A percentile compares a stretch with the other conserved stretches of the same genome.
phyloP scores from a whole-genome alignment of 2,329 filamentous ascomycete genomes.

The Ophiocordyceps camponoti-saundersi region DNA sequence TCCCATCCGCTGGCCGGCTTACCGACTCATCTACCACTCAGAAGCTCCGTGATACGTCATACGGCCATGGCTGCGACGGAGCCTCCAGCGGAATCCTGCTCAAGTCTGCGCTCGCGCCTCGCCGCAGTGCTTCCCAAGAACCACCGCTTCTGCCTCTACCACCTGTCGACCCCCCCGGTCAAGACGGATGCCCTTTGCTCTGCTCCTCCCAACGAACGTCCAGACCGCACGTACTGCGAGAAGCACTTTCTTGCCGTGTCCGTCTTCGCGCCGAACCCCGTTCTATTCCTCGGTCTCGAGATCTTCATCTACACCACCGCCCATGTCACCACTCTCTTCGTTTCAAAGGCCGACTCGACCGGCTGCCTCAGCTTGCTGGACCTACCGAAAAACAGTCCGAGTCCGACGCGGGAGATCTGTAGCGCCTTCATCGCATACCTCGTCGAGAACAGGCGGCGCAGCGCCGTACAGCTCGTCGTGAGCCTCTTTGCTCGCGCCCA shows the following conservation, averaged over 20 bases:
- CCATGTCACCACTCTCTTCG: slow-evolving; percentile 71
- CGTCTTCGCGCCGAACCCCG: slow-evolving; percentile 25
- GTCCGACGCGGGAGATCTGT: slow-evolving; percentile 58
- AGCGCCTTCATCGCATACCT: slow-evolving; percentile 63
- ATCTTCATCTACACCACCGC: slow-evolving; percentile 73
- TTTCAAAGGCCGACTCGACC: slow-evolving; percentile 94
- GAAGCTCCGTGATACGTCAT: too few species aligned
- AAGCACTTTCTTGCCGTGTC: slow-evolving; percentile 54
- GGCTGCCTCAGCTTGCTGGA: slow-evolving; percentile 60
- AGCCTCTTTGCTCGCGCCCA: slow-evolving; percentile 88
- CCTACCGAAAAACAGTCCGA: slow-evolving; percentile 44
- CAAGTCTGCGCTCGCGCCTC: not conserved
- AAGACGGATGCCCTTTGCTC: slow-evolving; percentile 62
- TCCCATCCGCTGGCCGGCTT: too few species aligned
- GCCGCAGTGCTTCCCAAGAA: slow-evolving; percentile 35
- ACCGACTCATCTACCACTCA: too few species aligned
- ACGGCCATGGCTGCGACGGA: not conserved
- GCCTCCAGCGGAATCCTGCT: not conserved
- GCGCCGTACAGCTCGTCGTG: slow-evolving; percentile 53
- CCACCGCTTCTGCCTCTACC: slow-evolving; percentile 53
- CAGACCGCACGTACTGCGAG: slow-evolving; percentile 71
- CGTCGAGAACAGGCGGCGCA: slow-evolving; percentile 46
- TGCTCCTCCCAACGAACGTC: slow-evolving; percentile 51
- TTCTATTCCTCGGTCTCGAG: slow-evolving; percentile 73
- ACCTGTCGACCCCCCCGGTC: slow-evolving; percentile 73